phyloP scores from a whole-genome alignment of 352 stramenopile species.

The Phytophthora vignae region DNA sequence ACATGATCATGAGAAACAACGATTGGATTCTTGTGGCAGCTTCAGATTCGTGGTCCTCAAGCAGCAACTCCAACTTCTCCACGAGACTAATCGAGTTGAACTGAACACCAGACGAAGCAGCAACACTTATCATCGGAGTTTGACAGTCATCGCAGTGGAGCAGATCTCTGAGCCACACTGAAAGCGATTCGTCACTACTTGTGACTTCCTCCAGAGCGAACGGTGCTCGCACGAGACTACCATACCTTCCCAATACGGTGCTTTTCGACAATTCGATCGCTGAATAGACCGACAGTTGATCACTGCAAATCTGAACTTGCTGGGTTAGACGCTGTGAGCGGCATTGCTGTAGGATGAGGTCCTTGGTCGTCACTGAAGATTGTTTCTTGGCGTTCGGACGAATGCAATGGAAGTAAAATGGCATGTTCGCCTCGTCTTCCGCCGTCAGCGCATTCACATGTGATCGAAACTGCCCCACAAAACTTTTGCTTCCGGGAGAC shows the following conservation, averaged over 20 bases:
- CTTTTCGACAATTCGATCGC: slow-evolving; percentile 36
- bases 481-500: slow-evolving; percentile 34
- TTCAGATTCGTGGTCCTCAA: slow-evolving; percentile 42
- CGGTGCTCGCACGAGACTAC: slow-evolving; percentile 28
- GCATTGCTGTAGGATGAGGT: slow-evolving; percentile 45
- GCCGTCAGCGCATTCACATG: slow-evolving; percentile 39
- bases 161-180: slow-evolving; percentile 26
- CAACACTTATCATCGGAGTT: slow-evolving; percentile 21
- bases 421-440: slow-evolving; percentile 30
- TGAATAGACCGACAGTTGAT: slow-evolving; percentile 26
- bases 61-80: slow-evolving; percentile 51
- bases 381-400: slow-evolving; percentile 47
- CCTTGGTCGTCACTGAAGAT: slow-evolving; percentile 33
- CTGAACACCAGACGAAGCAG: slow-evolving; percentile 23
- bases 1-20: slow-evolving; percentile 49
- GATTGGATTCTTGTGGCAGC: slow-evolving; percentile 48
- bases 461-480: slow-evolving; percentile 54
- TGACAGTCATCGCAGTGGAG: slow-evolving; percentile 9
- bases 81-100: slow-evolving; percentile 43
- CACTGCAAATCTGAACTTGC: slow-evolving; percentile 42
- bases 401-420: slow-evolving; percentile 66
- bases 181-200: slow-evolving; percentile 23
- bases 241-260: slow-evolving; percentile 40
- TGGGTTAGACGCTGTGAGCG: slow-evolving; percentile 41
- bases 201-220: slow-evolving; percentile 15